A percentile compares a stretch with the other conserved stretches of the same genome.
Conservation (phyloP, 2,329 filamentous ascomycete genomes). For the Blastomyces parvus region DNA sequence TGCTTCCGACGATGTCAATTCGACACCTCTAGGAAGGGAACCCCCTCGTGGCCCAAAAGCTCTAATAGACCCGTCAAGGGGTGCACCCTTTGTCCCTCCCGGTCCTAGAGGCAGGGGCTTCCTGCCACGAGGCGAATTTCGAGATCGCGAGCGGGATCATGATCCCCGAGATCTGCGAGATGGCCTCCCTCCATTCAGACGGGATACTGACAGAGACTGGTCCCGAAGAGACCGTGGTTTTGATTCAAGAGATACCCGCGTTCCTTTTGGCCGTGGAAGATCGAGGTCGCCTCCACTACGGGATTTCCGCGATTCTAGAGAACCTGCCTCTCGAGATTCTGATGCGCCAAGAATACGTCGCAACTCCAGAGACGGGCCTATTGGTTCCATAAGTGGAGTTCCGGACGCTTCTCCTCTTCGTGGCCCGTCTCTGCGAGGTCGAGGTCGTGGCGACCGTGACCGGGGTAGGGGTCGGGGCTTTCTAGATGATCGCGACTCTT, state of each 20-base stretch:
- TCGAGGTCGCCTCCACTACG: constrained; percentile 33
- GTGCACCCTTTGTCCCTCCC: constrained; percentile 33
- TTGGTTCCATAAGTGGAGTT: constrained; percentile 28
- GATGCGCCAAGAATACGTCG: constrained; percentile 35
- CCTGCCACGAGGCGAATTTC: constrained; percentile 50
- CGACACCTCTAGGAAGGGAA: constrained; percentile 53
- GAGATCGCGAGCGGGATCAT: constrained; percentile 35
- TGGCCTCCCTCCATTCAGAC: constrained; percentile 30
- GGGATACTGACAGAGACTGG: constrained; percentile 38
- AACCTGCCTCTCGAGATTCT: constrained; percentile 28
- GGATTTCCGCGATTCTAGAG: constrained; percentile 34
- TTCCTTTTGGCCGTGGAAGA: constrained; percentile 39
- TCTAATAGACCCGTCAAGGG: constrained; percentile 54
- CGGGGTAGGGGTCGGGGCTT: constrained; percentile 35
- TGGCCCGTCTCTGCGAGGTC: constrained; percentile 33
- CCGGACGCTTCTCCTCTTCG: constrained; percentile 31
- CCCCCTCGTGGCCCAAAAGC: constrained; percentile 76
- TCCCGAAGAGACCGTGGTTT: constrained; percentile 40
- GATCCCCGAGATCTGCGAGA: constrained; percentile 23
- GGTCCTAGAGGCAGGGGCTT: constrained; percentile 53
- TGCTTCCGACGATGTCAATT: constrained; percentile 49
- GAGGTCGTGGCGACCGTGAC: constrained; percentile 36
- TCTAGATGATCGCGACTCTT: constrained; percentile 35
- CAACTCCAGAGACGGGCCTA: constrained; percentile 36
- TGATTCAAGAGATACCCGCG: constrained; percentile 35